phyloP scores from a whole-genome alignment of 805 yeast species.

The Metschnikowia aberdeeniae region DNA sequence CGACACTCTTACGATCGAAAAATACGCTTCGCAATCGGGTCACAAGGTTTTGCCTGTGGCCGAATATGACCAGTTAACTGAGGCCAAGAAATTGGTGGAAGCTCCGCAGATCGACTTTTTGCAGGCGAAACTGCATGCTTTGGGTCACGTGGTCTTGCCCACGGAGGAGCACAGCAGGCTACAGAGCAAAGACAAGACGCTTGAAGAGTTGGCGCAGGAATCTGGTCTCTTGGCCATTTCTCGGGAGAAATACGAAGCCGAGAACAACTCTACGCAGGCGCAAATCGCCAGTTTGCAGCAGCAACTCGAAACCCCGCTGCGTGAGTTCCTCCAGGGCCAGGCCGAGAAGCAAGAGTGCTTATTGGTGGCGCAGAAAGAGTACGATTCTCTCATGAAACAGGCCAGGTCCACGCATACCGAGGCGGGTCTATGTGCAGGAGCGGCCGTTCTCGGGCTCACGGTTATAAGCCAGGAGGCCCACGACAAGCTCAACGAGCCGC shows the following conservation, averaged over 20 bases:
- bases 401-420: conserved; percentile 17
- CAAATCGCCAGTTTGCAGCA: not conserved
- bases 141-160: conserved; percentile 5
- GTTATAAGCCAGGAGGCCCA: conserved; percentile 9
- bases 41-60: conserved; percentile 13
- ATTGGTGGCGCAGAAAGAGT: conserved; percentile 6
- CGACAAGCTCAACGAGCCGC: conserved; percentile 3
- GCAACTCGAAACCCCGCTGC: conserved; percentile 10
- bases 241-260: not conserved
- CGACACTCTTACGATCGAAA: conserved; percentile 16
- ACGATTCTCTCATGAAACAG: conserved; percentile 10
- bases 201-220: conserved; percentile 11
- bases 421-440: conserved; percentile 22
- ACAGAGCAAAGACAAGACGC: conserved; percentile 1
- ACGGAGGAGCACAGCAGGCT: not conserved
- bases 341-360: conserved; percentile 2
- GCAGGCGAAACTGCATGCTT: not conserved
- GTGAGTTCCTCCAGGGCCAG: conserved; percentile 11
- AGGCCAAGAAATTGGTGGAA: conserved; percentile 1
- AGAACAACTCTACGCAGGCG: conserved; percentile 6
- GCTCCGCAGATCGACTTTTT: conserved; percentile 9
- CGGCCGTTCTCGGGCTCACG: conserved; percentile 13
- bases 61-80: conserved; percentile 3
- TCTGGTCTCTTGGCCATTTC: conserved; percentile 5
- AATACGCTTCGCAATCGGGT: conserved; percentile 5